A percentile compares a stretch with the other conserved stretches of the same genome.
These are phyloP conservation scores for Pichia manshurica DNA, from an alignment of 805 yeast genomes.

Conservation along the genomic window DNA sequence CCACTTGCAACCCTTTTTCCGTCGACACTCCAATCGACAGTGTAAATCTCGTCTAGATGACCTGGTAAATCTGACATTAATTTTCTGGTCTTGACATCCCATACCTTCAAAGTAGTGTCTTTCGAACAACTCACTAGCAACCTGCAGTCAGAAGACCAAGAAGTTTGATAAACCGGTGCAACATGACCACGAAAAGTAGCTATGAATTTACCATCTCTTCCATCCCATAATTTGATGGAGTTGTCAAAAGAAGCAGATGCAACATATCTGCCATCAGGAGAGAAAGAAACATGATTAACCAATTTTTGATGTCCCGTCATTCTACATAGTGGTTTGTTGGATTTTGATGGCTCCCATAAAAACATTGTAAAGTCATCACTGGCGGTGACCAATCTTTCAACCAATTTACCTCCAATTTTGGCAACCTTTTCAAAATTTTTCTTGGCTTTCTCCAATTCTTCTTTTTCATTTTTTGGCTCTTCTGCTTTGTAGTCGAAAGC, in stretches of 20 bases:
- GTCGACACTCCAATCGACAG: conserved; percentile 97
- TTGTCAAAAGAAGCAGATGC: conserved; percentile 95
- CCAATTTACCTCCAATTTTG: conserved; percentile 44
- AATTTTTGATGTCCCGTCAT: conserved; percentile 98
- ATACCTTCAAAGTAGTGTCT: conserved; percentile 91
- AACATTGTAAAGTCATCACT: conserved; percentile 98
- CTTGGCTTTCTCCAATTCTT: conserved; percentile 48
- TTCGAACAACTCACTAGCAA: conserved; percentile 88
- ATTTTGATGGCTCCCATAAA: conserved; percentile 85
- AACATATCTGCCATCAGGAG: conserved; percentile 89
- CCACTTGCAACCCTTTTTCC: conserved; percentile 95
- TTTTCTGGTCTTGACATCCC: conserved; percentile 89
- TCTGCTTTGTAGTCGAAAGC: conserved; percentile 72
- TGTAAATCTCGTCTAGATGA: conserved; percentile 90
- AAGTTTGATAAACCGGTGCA: conserved; percentile 94
- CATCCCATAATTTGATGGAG: conserved; percentile 95
- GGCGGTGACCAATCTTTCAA: conserved; percentile 87
- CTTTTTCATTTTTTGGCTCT: conserved; percentile 39
- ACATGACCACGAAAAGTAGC: conserved; percentile 95
- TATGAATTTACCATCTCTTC: conserved; percentile 81
- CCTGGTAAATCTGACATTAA: conserved; percentile 90
- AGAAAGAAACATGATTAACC: conserved; percentile 91
- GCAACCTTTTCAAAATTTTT: conserved; percentile 60
- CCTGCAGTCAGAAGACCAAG: conserved; percentile 96
- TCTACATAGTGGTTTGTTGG: conserved; percentile 78